Percentiles rank a stretch among this genome's conserved stretches.
phyloP scores from a whole-genome alignment of 1,284 basidiomycete species.

The Cystobasidium sp. region DNA sequence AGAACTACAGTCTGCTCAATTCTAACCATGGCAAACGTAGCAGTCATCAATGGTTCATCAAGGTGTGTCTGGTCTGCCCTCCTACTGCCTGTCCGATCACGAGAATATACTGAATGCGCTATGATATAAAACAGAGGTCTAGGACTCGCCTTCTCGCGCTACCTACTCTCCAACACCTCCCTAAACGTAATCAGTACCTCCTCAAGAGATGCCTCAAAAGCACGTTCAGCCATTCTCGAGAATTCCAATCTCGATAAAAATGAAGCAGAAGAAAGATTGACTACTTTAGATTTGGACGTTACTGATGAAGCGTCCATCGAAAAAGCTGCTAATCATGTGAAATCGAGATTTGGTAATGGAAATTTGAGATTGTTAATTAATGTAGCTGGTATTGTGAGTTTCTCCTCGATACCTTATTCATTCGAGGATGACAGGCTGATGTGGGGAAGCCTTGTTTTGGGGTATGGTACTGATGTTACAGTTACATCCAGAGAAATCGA shows the following conservation, averaged over 20 bases:
- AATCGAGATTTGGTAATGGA: conserved; percentile 57
- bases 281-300: conserved; percentile 58
- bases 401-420: background rate
- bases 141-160: conserved; percentile 49
- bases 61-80: conserved; percentile 9
- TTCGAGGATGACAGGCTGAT: background rate
- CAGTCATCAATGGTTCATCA: conserved; percentile 50
- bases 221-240: conserved; percentile 55
- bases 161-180: conserved; percentile 57
- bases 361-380: conserved; percentile 59
- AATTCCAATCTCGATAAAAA: conserved; percentile 1
- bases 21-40: conserved; percentile 50
- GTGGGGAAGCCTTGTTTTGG: background rate
- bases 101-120: background rate
- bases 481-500: conserved; percentile 61
- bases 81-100: background rate
- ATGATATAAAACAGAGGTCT: conserved; percentile 21
- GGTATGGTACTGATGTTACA: conserved; percentile 37
- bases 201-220: conserved; percentile 55
- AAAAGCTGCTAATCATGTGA: conserved; percentile 56
- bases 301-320: conserved; percentile 58
- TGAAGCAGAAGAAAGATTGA: conserved; percentile 53
- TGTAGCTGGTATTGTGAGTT: conserved; percentile 60
- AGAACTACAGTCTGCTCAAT: background rate
- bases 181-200: conserved; percentile 60